A percentile compares a stretch with the other conserved stretches of the same genome.
These are phyloP conservation scores for Suhomyces choctaworum DNA, from an alignment of 1,139 yeast genomes.

Conservation along the genomic window DNA sequence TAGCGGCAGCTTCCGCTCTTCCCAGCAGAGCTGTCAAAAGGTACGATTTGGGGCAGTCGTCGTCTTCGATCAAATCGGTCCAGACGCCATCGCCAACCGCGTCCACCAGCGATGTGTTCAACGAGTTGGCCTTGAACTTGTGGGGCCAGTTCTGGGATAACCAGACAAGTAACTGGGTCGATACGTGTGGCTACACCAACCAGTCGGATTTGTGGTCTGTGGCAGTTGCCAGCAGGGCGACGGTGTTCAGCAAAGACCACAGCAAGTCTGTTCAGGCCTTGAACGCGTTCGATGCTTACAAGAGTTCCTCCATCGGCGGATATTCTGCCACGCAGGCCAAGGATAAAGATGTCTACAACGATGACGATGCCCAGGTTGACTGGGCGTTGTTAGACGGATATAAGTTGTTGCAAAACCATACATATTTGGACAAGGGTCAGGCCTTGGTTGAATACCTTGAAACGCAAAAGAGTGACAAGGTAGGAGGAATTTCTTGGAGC, in stretches of 20 bases:
- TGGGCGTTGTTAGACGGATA: constrained; percentile 36
- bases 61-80: constrained; percentile 21
- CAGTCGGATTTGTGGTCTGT: constrained; percentile 15
- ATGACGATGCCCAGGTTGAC: constrained; percentile 36
- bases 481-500: constrained; percentile 37
- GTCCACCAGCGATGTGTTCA: constrained; percentile 8
- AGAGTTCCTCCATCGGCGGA: constrained; percentile 21
- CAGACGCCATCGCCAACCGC: constrained; percentile 18
- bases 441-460: constrained; percentile 19
- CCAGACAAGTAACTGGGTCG: constrained; percentile 7
- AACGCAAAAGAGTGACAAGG: constrained; percentile 19
- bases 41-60: constrained; percentile 6
- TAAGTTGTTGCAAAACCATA: constrained; percentile 16
- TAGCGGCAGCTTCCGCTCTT: constrained; percentile 4
- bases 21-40: constrained; percentile 4
- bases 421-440: constrained; percentile 21
- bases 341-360: constrained; percentile 34
- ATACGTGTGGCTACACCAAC: constrained; percentile 6
- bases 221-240: constrained; percentile 17
- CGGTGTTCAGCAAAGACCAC: constrained; percentile 6
- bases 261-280: constrained; percentile 7
- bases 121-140: constrained; percentile 5
- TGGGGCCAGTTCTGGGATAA: constrained; percentile 13
- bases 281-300: constrained; percentile 10
- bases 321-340: constrained; percentile 35